Evolutionary conservation across 495 filamentous ascomycete genomes (phyloP), one percentile per base, ranked within the genome.

Genomic region (Hapsidospora chrysogenum): DNA sequence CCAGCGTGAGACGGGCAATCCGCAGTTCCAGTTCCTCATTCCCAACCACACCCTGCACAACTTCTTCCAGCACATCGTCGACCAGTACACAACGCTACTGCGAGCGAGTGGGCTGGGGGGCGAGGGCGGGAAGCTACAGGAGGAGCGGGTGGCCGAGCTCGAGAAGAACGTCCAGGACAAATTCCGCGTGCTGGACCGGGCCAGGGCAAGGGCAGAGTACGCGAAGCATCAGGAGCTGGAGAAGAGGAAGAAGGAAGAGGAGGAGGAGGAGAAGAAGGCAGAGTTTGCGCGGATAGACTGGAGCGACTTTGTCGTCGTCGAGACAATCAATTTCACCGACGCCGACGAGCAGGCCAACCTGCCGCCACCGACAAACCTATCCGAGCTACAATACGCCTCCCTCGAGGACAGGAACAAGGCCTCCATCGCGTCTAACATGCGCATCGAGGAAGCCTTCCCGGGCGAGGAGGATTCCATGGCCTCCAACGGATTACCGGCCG

Each of bases 381-480:
- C 76, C 35, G 87, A 96, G 46, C 68, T 97, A 1, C 85, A 95
- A 54, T 85, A 83, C 35, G 85, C 85, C 28, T 93, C 85, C 9
- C 66, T 96, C 9, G 89, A 97, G 47, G 84, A 96, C 56, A 93
- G 87, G 54, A 86, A 84, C 26, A 78, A 73, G 57, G 78, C 85
- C 54, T 89, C 83, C 20, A 73, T 94, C 40, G 71, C 67, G 48
- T 74, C 76, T 45, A 77, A 76, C 40, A 66, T 85, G 42, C 76
- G 89, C 22, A 89, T 96, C 41, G 89, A 96, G 60, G 89, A 96
- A 63, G 86, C 87, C 10, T 85, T 93, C 74, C 89, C 89, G 9
- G 68, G 73, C 29, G 82, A 86, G 28, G 71, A 80, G 17, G 69
- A 76, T 37, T 57, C 59, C 17, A 61, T 64, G 19, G 64, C 63